Base-by-base conservation (phyloP, 768 basidiomycete genomes). In the Pilatotrama ljubarskyi region DNA sequence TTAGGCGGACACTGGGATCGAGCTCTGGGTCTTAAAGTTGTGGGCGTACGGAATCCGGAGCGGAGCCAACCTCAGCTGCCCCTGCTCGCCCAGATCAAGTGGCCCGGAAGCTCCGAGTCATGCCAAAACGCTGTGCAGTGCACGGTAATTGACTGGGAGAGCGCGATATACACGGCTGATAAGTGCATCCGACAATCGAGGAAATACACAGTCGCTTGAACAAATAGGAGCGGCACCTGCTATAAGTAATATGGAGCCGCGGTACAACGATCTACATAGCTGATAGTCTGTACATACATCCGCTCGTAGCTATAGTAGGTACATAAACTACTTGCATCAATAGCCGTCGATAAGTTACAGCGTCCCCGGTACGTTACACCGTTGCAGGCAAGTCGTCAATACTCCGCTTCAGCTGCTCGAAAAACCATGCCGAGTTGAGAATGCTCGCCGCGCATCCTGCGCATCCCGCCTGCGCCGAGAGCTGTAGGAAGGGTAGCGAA, bases 381-480 rank as follows among this genome's bases (percentile, higher is more conserved):
- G 78, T 80, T 42, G 74, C 72, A 26, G 81, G 76, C 20, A 82
- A 71, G 4, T 74, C 78, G 58, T 89, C 86, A 49, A 90, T 87
- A 41, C 73, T 74, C 55, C 70, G 73, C 75, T 83, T 87, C 73
- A 91, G 69, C 50, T 74, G 64, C 55, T 76, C 70, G 59, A 91
- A 69, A 64, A 83, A 85, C 61, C 74, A 76, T 72, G 82, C 81
- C 25, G 86, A 82, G 61, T 85, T 81, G 41, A 90, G 69, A 17
- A 90, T 79, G 71, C 86, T 90, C 41, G 81, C 83, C 18, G 84
- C 76, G 70, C 88, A 91, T n/a, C 84, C 77, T 50, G 78, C 66
- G 67, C 88, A 91, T 10, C 81, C 84, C 48, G 46, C 72, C 50
- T 76, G 74, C 11, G 80, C 84, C 15, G 75, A 82, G 59, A 76